Base-by-base conservation (phyloP, 2,329 filamentous ascomycete species). In the Colletotrichum salicis region DNA sequence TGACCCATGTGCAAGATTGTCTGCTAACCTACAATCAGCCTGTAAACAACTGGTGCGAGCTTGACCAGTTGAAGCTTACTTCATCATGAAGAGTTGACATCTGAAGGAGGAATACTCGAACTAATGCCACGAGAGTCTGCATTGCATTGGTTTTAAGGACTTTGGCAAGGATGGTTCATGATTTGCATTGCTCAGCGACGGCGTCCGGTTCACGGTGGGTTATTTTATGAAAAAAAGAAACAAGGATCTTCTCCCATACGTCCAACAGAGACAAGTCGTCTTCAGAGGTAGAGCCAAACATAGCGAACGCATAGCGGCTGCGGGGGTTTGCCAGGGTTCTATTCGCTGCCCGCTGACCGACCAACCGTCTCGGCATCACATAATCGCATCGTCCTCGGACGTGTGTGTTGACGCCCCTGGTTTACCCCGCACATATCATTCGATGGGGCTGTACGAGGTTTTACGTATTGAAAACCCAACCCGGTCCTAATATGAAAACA, bases 1-100 rank as follows among this genome's bases (percentile, higher is more conserved):
- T 12, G 19, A 13, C 29, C 11, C 41, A 19, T 13, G 6, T 10
- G 8, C 1, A 6, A n/a, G n/a, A n/a, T 15, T 24, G 19, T 52
- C 24, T 62, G 45, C 56, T 57, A 22, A 37, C 59, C 11, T 13
- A n/a, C 12, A 15, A 41, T 51, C 65, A 92, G 89, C 88, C 89
- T 70, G 85, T 93, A 66, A 92, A 87, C 74, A 85, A 90, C 76
- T 93, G 91, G 91, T 93, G 91, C 77, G 87, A 91, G 48, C 83
- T 85, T 60, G 85, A 85, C 72, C 82, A 71, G 45, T 66, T 75
- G 11, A 66, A 67, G 29, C 58, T 67, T 55, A 73, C 73, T 13
- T 29, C 11, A 22, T 55, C 33, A 35, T 60, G 22, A 45, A 15
- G n/a, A 19, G 51, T 29, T 15, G 22, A 45, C 33, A 37, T 45